Conservation (phyloP, 768 basidiomycete genomes). For the Podaxis rugospora region DNA sequence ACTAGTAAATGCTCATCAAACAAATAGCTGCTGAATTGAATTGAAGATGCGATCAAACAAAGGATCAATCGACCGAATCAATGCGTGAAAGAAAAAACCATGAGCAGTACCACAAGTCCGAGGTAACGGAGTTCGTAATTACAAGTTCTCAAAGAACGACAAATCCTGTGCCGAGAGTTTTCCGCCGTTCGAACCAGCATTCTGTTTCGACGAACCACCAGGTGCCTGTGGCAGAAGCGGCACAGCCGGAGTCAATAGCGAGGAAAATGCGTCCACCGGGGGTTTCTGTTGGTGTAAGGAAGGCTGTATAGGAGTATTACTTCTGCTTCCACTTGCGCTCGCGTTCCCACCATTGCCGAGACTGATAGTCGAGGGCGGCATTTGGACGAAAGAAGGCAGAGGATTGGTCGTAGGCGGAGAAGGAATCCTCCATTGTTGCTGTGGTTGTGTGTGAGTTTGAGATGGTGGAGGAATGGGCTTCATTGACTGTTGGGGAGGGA, state of each 20-base stretch:
- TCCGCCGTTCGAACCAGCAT: constrained; percentile 25
- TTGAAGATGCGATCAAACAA: not conserved
- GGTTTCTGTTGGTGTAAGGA: constrained; percentile 15
- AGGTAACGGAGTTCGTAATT: not conserved
- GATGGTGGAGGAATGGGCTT: constrained; percentile 15
- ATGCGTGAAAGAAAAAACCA: not conserved
- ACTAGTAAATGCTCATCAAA: not conserved
- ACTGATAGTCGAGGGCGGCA: not conserved
- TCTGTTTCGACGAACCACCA: constrained; percentile 17
- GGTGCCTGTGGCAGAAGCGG: constrained; percentile 25
- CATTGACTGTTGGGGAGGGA: not conserved
- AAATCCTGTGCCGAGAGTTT: constrained; percentile 80
- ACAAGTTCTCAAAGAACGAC: constrained; percentile 77
- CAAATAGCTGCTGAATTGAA: not conserved
- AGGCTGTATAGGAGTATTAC: not conserved
- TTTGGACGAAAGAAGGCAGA: not conserved
- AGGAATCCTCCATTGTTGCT: constrained; percentile 7
- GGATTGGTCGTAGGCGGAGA: constrained; percentile 5
- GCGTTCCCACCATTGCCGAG: not conserved
- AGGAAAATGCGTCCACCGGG: constrained; percentile 17
- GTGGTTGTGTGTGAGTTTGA: constrained; percentile 9
- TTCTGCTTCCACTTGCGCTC: not conserved
- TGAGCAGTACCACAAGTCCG: not conserved
- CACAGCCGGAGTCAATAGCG: constrained; percentile 40
- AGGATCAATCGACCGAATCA: too few species aligned